Base-by-base conservation (phyloP, 2,329 filamentous ascomycete species). In the Cephalotrichum gorgonifer region DNA sequence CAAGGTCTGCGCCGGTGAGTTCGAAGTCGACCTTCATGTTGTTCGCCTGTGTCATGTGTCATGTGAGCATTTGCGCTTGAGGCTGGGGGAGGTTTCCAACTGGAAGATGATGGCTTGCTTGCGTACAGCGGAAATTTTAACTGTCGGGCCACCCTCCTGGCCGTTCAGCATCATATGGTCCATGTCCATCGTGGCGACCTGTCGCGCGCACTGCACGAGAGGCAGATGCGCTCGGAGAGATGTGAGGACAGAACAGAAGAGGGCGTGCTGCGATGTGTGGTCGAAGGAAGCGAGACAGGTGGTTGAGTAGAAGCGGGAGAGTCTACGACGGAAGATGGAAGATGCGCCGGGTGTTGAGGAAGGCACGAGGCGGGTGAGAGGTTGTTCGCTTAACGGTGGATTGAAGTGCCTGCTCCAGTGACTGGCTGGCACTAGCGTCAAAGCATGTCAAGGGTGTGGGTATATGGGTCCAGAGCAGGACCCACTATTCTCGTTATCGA, bases 11-110 rank as follows among this genome's bases (percentile, higher is more conserved):
- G 64, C 88, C 88, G 60, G 81, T 85, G 51, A 98, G 81, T 66
- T 93, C 84, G 72, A 97, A 97, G 69, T 95, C 85, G 64, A 95
- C 89, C 60, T 86, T 84, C 58, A 83, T 80, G 54, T 73, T 72
- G 62, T 90, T 87, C 55, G 86, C 86, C 88, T 95, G 57, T 50
- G 30, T 44, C 22, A 31, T 44, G 25, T 30, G n/a, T n/a, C n/a
- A n/a, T n/a, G n/a, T n/a, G n/a, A n/a, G n/a, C n/a, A n/a, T n/a
- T n/a, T n/a, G n/a, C n/a, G n/a, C n/a, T n/a, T n/a, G 6, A 39
- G 35, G 17, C 8, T 20, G 35, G 35, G n/a, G n/a, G 3, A 5
- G 28, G 22, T 27, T 28, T 41, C 43, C 30, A 33, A 20, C 23
- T 38, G 51, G 43, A 35, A 11, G 27, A 20, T 17, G 28, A 35